Conservation (phyloP, 164 flowering plant genomes). For the Chimonanthus praecox region DNA sequence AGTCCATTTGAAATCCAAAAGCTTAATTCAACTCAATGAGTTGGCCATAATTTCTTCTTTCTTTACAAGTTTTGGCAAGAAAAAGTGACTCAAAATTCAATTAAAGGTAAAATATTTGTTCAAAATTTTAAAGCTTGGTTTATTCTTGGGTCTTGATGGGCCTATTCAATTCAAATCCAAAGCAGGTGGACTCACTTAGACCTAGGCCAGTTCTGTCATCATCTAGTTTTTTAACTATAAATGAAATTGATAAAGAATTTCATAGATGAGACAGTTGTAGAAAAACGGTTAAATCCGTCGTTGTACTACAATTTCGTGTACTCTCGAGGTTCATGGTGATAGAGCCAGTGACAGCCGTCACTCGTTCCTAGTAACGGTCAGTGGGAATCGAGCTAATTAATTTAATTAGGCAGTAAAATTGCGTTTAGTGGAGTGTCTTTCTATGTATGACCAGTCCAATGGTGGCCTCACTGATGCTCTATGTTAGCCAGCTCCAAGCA, state of each 20-base stretch:
- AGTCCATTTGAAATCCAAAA: too few relatives aligned
- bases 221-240: neutral
- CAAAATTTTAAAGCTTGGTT: too few relatives aligned
- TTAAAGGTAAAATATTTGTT: too few relatives aligned
- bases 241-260: neutral
- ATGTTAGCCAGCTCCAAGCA: too few relatives aligned
- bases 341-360: neutral
- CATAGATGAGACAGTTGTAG: neutral
- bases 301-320: neutral
- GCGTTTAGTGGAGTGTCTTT: neutral
- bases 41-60: too few relatives aligned
- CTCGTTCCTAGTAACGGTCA: conserved; percentile 1
- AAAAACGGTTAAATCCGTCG: neutral
- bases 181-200: neutral
- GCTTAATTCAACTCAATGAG: too few relatives aligned
- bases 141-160: too few relatives aligned
- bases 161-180: neutral
- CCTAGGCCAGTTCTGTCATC: too few relatives aligned
- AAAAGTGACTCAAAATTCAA: too few relatives aligned
- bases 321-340: neutral
- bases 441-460: too few relatives aligned
- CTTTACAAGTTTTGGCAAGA: too few relatives aligned
- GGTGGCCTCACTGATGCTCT: too few relatives aligned
- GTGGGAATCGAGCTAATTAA: neutral
- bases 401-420: neutral